phyloP scores from a whole-genome alignment of 371 early-diverging fungal genomes.

The Actinomortierella wolfii region DNA sequence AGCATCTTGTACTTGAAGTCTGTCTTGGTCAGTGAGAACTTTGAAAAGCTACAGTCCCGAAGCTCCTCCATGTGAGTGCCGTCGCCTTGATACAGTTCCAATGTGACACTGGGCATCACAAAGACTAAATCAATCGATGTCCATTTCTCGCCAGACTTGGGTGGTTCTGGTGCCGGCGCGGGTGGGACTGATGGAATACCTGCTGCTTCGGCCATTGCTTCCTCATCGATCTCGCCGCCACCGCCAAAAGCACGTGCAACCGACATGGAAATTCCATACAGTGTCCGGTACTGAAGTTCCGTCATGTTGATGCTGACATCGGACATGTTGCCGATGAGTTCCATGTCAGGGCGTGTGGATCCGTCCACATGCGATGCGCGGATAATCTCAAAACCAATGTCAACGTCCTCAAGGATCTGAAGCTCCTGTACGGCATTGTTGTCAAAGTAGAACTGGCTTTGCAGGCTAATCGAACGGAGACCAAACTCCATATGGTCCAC shows the following conservation, averaged over 20 bases:
- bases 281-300: constrained; percentile 78
- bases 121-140: constrained; percentile 50
- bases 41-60: constrained; percentile 53
- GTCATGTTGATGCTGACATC: constrained; percentile 81
- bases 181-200: constrained; percentile 25
- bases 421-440: constrained; percentile 49
- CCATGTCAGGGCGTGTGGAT: constrained; percentile 50
- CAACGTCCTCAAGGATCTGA: constrained; percentile 85
- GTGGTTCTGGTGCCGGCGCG: constrained; percentile 11
- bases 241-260: constrained; percentile 64
- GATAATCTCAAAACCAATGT: constrained; percentile 69
- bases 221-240: constrained; percentile 23
- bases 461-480: constrained; percentile 70
- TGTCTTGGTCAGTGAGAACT: constrained; percentile 60
- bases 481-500: constrained; percentile 68
- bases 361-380: constrained; percentile 47
- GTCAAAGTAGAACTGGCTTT: constrained; percentile 57
- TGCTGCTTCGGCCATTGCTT: constrained; percentile 36
- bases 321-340: constrained; percentile 66
- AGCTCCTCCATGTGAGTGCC: constrained; percentile 48
- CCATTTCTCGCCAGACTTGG: constrained; percentile 28
- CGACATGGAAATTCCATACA: constrained; percentile 66
- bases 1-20: constrained; percentile 66
- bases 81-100: constrained; percentile 72
- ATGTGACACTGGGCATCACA: constrained; percentile 54